Evolutionary conservation across 2,329 filamentous ascomycete species (phyloP).

Genomic region (Sclerotinia nivalis): DNA sequence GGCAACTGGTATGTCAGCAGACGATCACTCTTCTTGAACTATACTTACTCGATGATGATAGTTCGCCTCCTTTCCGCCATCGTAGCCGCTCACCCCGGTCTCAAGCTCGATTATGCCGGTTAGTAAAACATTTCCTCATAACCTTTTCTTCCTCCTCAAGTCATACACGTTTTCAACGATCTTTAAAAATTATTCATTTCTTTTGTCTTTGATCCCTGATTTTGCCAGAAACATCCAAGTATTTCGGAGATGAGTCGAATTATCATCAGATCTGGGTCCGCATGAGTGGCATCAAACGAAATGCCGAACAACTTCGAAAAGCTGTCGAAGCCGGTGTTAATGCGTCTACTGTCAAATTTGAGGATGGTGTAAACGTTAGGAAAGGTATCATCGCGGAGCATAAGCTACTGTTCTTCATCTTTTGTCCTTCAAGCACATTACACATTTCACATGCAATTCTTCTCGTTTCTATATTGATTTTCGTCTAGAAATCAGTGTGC

Average conservation of each 20-base stretch:
- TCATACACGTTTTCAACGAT: background rate
- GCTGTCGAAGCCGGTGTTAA: conserved; percentile 34
- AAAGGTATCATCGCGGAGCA: conserved; percentile 29
- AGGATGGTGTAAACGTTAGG: conserved; percentile 10
- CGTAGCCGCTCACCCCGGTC: conserved; percentile 55
- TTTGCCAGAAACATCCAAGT: conserved; percentile 55
- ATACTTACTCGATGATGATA: conserved; percentile 14
- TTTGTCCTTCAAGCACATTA: background rate
- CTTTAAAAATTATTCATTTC: conserved; percentile 9
- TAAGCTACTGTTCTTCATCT: background rate
- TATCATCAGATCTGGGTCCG: conserved; percentile 33
- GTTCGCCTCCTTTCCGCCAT: conserved; percentile 62
- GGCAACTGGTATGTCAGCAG: conserved; percentile 44
- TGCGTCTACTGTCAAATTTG: conserved; percentile 29
- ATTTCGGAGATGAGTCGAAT: conserved; percentile 37
- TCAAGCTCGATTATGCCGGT: conserved; percentile 64
- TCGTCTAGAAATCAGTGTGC: conserved; percentile 28
- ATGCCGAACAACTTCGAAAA: conserved; percentile 28
- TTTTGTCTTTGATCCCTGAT: conserved; percentile 13
- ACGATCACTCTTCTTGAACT: background rate
- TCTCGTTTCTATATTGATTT: conserved; percentile 30
- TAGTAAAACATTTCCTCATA: conserved; percentile 40
- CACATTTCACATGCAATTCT: background rate
- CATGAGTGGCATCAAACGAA: conserved; percentile 30
- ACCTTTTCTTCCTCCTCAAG: background rate